Evolutionary conservation across 805 yeast species (phyloP).

Genomic region (Candida argentea): DNA sequence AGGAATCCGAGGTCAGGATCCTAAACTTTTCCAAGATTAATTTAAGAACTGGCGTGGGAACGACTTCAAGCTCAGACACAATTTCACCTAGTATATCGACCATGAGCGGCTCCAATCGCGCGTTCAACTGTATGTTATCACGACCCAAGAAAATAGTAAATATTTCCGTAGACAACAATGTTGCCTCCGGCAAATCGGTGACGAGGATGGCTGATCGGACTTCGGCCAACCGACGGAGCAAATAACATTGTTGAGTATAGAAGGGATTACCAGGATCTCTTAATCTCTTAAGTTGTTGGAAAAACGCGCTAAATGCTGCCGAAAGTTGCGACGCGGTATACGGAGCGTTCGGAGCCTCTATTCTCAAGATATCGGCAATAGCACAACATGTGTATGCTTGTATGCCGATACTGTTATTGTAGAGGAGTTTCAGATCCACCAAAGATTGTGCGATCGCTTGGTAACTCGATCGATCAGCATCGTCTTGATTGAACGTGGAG

Average conservation of each 20-base stretch:
- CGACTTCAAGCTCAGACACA: constrained; percentile 55
- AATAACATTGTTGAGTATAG: constrained; percentile 51
- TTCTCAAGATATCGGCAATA: constrained; percentile 60
- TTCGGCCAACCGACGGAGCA: constrained; percentile 62
- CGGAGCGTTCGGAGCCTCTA: constrained; percentile 89
- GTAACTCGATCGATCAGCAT: constrained; percentile 36
- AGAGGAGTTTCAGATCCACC: constrained; percentile 46
- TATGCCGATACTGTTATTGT: constrained; percentile 57
- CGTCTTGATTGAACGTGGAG: constrained; percentile 51
- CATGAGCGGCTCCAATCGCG: constrained; percentile 49
- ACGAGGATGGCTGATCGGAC: constrained; percentile 65
- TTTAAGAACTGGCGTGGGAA: constrained; percentile 53
- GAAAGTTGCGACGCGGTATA: constrained; percentile 54
- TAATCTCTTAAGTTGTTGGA: constrained; percentile 50
- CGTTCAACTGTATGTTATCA: constrained; percentile 34
- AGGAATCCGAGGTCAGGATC: constrained; percentile 7
- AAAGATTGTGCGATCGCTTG: constrained; percentile 38
- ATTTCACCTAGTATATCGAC: constrained; percentile 68
- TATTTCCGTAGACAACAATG: constrained; percentile 39
- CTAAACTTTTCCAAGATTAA: constrained; percentile 58
- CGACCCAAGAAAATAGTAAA: constrained; percentile 57
- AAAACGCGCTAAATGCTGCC: constrained; percentile 56
- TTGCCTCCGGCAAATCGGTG: constrained; percentile 62
- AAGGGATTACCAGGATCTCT: constrained; percentile 48
- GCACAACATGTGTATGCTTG: constrained; percentile 66